Base-by-base conservation (phyloP, 768 basidiomycete genomes). In the Amanita brunnescens region DNA sequence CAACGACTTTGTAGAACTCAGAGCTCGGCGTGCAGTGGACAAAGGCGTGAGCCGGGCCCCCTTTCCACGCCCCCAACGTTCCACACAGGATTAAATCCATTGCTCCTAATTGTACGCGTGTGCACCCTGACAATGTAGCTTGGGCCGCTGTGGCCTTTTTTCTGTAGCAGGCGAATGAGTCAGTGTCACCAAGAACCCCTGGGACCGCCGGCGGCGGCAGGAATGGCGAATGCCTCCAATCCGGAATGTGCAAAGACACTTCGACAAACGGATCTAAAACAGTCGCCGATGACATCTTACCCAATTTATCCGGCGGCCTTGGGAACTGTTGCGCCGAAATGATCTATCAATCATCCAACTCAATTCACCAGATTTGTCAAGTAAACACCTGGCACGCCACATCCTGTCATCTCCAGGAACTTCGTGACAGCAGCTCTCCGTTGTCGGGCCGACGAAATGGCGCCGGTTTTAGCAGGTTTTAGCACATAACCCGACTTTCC, bases 61-160 rank as follows among this genome's bases (percentile, higher is more conserved):
- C n/a, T n/a, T n/a, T n/a, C n/a, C n/a, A n/a, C n/a, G n/a, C n/a
- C n/a, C n/a, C n/a, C n/a, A n/a, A n/a, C 81, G 55, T 90, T 76
- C 89, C 93, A 97, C 1, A 80, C 68, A 0, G 95, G 95, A 64
- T 96, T 96, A 71, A 95, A 93, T 0, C 93, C 91, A 61, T 94
- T 94, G 63, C 90, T 85, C 67, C 79, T 81, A 50, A 94, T 80
- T 0, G 76, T 70, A 18, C 66, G 68, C 3, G 91, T 95, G 38
- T 77, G 74, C 49, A 64, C 64, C 3, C 74, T 72, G n/a, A 83
- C 64, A 68, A 62, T 5, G 67, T 57, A 4, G 63, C 55, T 2
- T 58, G 61, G 6, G 62, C 63, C 26, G 57, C 52, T 0, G 61
- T 61, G 0, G 61, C 59, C 26, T 14, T 32, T n/a, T n/a, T 34